Evolutionary conservation across 1,284 basidiomycete species (phyloP), one percentile per base, ranked within the genome.

Genomic region (Ustilago loliicola): DNA sequence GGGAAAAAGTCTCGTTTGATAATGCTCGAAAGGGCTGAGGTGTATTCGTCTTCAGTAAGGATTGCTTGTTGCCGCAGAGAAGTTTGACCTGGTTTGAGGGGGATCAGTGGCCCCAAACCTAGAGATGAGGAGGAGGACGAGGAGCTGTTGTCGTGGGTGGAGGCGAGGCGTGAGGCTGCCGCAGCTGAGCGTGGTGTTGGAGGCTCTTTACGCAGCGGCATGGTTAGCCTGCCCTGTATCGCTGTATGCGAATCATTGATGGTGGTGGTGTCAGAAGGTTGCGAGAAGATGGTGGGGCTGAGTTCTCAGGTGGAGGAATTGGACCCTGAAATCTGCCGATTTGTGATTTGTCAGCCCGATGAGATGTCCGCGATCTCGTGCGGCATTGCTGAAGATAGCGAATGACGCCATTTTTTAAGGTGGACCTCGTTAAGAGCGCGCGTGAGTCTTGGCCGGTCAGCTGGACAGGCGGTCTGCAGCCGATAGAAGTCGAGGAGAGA

Each of bases 1-100:
- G 96, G 96, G 84, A 98, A 99, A 89, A 98, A 99, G 88, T 98
- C 96, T 59, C 97, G 92, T 55, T 94, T 92, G 85, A 99, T 98
- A 85, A 99, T 97, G 57, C 92, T 90, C 2, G 94, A 94, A n/a
- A 99, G 89, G 0, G 93, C 93, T 59, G 91, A 91, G 1, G 94
- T 96, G 86, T 99, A 99, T 83, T 95, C 94, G 80, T 98, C 95
- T 88, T 99, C 96, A 9, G 78, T 79, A 19, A 87, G 77, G 32
- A 87, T 80, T 9, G 65, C 62, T 63, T 87, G 86, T 3, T 69
- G 34, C 23, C 77, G 77, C 6, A 79, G 55, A 17, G 80, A 81
- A 13, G 58, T 73, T 59, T 80, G 71, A 6, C 81, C 81, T 9
- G 72, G 60, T 45, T 59, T 61, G 45, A 79, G 51, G 11, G 77